Percentiles rank a stretch among this genome's conserved stretches.
phyloP scores from a whole-genome alignment of 768 basidiomycete species.

The Boletus edulis region DNA sequence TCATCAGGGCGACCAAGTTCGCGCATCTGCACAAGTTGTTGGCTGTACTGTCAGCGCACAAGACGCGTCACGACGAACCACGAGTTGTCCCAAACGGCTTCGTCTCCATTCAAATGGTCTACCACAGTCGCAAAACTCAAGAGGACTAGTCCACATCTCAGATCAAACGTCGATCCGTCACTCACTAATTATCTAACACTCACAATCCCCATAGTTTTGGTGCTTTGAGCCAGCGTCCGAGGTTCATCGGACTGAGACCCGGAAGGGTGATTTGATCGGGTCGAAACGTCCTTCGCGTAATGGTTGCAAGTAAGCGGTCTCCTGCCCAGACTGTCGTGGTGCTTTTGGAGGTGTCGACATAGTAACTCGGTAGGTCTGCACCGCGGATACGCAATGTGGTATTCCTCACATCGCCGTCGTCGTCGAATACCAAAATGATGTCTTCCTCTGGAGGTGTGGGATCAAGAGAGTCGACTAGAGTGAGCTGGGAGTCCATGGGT shows the following conservation, averaged over 20 bases:
- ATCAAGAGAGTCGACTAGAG: conserved; percentile 3
- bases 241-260: conserved; percentile 4
- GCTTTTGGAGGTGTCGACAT: conserved; percentile 2
- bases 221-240: conserved; percentile 13
- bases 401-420: conserved; percentile 14
- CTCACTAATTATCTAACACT: conserved; percentile 1
- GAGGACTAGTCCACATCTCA: conserved; percentile 7
- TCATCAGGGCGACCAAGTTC: conserved; percentile 4
- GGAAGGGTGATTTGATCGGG: conserved; percentile 16
- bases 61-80: conserved; percentile 11
- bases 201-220: conserved; percentile 6
- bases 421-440: conserved; percentile 11
- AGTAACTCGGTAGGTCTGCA: conserved; percentile 5
- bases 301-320: conserved; percentile 6
- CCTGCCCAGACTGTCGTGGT: conserved; percentile 7
- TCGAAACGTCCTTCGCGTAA: conserved; percentile 9
- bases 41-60: background rate
- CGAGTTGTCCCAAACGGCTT: background rate
- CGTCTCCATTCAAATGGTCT: conserved; percentile 15
- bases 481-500: conserved; percentile 18
- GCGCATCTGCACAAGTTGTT: conserved; percentile 3
- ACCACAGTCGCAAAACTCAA: conserved; percentile 4
- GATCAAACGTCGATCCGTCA: background rate
- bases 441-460: background rate
- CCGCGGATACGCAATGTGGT: conserved; percentile 5